phyloP scores from a whole-genome alignment of 495 filamentous ascomycete genomes.

The Penicillium antarcticum region DNA sequence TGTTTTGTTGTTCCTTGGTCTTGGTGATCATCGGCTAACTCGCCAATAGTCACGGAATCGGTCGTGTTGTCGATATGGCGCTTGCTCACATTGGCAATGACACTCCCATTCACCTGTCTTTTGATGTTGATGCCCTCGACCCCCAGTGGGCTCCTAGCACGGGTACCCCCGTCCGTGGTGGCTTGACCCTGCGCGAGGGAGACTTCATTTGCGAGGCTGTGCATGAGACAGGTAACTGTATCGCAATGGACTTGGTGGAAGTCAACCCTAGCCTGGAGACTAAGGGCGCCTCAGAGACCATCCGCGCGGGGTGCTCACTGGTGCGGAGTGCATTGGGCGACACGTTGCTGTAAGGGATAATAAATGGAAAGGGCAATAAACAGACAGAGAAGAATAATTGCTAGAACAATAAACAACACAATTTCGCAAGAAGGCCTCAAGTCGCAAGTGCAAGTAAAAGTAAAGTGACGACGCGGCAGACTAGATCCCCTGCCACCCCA shows the following conservation, averaged over 20 bases:
- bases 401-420: neutral
- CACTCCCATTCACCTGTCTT: constrained; percentile 93
- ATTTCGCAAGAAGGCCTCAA: neutral
- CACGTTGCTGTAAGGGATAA: constrained; percentile 62
- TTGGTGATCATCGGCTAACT: neutral
- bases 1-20: neutral
- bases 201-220: constrained; percentile 98
- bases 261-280: constrained; percentile 86
- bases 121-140: constrained; percentile 96
- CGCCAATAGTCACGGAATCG: constrained; percentile 73
- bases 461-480: neutral
- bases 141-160: constrained; percentile 95
- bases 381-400: constrained; percentile 1
- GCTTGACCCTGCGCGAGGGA: constrained; percentile 89
- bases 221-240: constrained; percentile 84
- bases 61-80: constrained; percentile 95
- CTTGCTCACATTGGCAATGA: constrained; percentile 89
- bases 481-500: constrained; percentile 29
- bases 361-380: constrained; percentile 2
- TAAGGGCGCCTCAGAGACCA: constrained; percentile 79
- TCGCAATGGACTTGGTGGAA: constrained; percentile 93
- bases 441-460: neutral
- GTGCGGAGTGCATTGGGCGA: constrained; percentile 91
- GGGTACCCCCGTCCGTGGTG: constrained; percentile 93
- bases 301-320: constrained; percentile 83